A percentile compares a stretch with the other conserved stretches of the same genome.
phyloP scores from a whole-genome alignment of 176 grass and related monocot species.

The Hyparrhenia diplandra region DNA sequence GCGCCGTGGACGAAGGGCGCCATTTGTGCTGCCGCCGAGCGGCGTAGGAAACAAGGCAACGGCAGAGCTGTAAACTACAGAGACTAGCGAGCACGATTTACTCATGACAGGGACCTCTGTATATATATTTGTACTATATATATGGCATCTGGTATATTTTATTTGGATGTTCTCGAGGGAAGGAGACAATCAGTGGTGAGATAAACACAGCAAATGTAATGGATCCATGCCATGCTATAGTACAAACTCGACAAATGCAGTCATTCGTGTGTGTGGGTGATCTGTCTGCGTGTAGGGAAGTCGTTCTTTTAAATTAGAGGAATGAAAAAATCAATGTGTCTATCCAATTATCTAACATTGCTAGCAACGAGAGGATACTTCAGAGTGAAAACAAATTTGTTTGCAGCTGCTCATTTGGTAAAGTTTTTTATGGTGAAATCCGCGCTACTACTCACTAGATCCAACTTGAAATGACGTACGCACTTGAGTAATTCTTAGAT shows the following conservation, averaged over 20 bases:
- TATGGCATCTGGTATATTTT: no score
- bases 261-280: no score
- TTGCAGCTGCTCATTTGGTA: background rate
- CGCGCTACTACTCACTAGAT: background rate
- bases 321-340: no score
- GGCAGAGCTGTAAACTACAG: fast-evolving
- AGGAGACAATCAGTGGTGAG: background rate
- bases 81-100: background rate
- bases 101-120: background rate
- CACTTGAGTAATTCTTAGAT: no score
- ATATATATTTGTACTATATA: background rate
- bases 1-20: background rate
- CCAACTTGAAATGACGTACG: no score
- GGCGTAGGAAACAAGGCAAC: background rate
- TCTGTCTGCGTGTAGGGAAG: no score
- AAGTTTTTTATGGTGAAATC: background rate
- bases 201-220: no score
- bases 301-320: no score
- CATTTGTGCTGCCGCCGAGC: background rate
- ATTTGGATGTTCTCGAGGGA: background rate
- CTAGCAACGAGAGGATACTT: background rate
- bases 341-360: no score
- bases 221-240: no score
- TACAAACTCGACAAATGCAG: no score
- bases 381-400: background rate